phyloP scores from a whole-genome alignment of 805 yeast genomes.

The Pichia thaimueangensis region DNA sequence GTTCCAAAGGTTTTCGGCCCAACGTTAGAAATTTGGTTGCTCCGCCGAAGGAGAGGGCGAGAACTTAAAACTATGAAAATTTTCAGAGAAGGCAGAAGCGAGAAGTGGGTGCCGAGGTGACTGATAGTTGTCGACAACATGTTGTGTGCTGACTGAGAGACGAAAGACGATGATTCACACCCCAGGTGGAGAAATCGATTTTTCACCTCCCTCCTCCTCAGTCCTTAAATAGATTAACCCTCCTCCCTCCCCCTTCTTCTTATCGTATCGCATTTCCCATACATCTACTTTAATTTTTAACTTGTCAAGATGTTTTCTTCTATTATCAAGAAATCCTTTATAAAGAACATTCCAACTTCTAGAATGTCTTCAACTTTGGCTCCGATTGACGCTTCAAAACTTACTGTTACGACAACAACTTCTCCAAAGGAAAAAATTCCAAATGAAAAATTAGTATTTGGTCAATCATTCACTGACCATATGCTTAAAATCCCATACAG shows the following conservation, averaged over 20 bases:
- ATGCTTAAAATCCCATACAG: conserved; percentile 88
- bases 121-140: no score
- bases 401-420: conserved; percentile 40
- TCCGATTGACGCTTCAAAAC: conserved; percentile 48
- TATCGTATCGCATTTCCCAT: neutral
- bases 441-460: conserved; percentile 61
- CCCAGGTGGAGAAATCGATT: no score
- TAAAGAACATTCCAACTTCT: neutral
- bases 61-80: no score
- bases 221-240: no score
- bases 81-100: no score
- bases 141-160: no score
- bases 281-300: no score
- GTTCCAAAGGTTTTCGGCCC: no score
- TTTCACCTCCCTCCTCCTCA: no score
- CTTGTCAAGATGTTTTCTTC: conserved; percentile 11
- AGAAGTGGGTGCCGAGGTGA: neutral
- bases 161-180: no score
- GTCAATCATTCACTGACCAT: conserved; percentile 77
- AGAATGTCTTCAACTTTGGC: conserved; percentile 22
- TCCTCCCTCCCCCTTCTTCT: neutral
- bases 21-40: no score
- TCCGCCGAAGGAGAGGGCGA: neutral
- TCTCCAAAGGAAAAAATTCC: conserved; percentile 51
- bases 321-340: neutral